Percentiles rank a stretch among this genome's conserved stretches.
Evolutionary conservation across 768 basidiomycete species (phyloP).

Genomic region (Boletus reticulatus): DNA sequence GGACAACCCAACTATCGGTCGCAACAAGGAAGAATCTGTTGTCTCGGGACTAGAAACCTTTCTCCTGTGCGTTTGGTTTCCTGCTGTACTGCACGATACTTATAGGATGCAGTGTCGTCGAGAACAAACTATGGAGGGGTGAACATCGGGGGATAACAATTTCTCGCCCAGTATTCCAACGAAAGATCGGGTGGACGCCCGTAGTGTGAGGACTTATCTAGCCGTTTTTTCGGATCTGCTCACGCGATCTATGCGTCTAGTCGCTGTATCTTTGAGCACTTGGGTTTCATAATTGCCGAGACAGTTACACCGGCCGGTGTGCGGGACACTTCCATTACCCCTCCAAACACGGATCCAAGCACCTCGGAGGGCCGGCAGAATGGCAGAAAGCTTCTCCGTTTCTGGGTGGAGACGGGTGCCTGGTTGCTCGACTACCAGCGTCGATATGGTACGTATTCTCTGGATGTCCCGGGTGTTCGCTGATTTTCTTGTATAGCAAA

Average conservation of each 20-base stretch:
- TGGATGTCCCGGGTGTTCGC: conserved; percentile 5
- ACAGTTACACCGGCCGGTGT: conserved; percentile 22
- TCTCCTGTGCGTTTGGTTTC: conserved; percentile 47
- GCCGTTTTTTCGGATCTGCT: conserved; percentile 7
- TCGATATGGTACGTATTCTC: conserved; percentile 37
- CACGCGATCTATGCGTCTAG: conserved; percentile 25
- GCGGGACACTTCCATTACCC: conserved; percentile 45
- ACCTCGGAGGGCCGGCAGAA: conserved; percentile 47
- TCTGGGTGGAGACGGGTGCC: conserved; percentile 74
- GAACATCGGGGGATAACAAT: conserved; percentile 60
- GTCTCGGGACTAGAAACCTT: conserved; percentile 63
- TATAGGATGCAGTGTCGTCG: conserved; percentile 52
- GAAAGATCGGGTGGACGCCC: conserved; percentile 64
- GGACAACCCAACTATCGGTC: conserved; percentile 55
- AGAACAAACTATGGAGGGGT: conserved; percentile 74
- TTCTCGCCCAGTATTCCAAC: conserved; percentile 51
- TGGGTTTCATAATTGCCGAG: conserved; percentile 37
- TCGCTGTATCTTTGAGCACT: conserved; percentile 37
- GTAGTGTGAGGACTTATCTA: conserved; percentile 46
- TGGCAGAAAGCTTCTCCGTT: conserved; percentile 65
- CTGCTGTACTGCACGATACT: not conserved
- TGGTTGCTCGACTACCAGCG: conserved; percentile 63
- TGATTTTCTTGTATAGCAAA: conserved; percentile 35
- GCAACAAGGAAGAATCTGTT: conserved; percentile 53
- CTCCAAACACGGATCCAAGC: conserved; percentile 52